Percentiles rank a stretch among this genome's conserved stretches.
Conservation (phyloP, 140 eudicot genomes). For the Erigeron philadelphicus region DNA sequence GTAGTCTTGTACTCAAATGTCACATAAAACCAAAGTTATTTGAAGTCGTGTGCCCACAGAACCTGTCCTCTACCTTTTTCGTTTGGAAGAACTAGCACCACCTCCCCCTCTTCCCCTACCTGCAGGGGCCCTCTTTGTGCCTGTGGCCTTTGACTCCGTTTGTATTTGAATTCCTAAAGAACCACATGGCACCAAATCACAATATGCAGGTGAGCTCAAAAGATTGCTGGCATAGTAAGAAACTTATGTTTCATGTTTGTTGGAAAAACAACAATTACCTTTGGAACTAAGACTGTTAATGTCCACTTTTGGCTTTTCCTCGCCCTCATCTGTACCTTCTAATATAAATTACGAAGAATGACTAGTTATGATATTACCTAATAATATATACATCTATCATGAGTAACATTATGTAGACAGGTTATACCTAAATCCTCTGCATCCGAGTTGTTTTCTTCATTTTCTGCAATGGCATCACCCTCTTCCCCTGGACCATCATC, state of each 20-base stretch:
- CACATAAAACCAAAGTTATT: constrained; percentile 10
- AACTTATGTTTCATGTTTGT: neutral
- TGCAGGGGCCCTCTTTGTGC: constrained; percentile 51
- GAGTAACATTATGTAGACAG: neutral
- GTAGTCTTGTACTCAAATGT: constrained; percentile 7
- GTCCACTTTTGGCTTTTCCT: constrained; percentile 57
- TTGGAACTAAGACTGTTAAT: constrained; percentile 63
- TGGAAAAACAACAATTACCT: constrained; percentile 36
- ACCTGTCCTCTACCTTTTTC: constrained; percentile 50
- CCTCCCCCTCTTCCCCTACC: constrained; percentile 74
- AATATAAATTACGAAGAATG: constrained; percentile 22
- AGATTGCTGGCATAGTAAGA: constrained; percentile 1
- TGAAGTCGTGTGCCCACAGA: neutral
- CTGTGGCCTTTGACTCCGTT: constrained; percentile 59
- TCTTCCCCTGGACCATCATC: constrained; percentile 50
- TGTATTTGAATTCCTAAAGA: constrained; percentile 67
- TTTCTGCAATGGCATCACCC: constrained; percentile 41
- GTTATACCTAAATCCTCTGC: constrained; percentile 65
- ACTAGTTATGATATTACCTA: neutral
- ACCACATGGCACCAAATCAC: neutral
- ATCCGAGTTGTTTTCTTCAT: constrained; percentile 73
- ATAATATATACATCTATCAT: neutral
- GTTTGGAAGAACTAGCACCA: constrained; percentile 39
- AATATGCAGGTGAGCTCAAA: neutral
- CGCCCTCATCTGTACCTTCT: constrained; percentile 44